Evolutionary conservation across 805 yeast genomes (phyloP).

Genomic region (Saturnispora serradocipensis): DNA sequence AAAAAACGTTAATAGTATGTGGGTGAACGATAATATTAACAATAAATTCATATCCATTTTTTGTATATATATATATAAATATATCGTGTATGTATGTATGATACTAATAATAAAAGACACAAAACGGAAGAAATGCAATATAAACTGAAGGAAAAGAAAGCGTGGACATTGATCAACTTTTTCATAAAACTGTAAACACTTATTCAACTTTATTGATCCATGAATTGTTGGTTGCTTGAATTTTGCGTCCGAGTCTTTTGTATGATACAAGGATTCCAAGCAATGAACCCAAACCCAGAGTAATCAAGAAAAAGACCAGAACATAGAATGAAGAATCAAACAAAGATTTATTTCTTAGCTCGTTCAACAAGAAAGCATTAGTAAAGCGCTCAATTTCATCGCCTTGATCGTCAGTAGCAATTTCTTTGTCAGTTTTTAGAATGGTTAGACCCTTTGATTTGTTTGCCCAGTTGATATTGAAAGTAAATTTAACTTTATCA

Average conservation of each 20-base stretch:
- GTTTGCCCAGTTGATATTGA: slow-evolving; percentile 49
- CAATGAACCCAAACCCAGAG: slow-evolving; percentile 9
- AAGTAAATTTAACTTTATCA: slow-evolving; percentile 44
- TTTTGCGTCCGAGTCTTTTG: slow-evolving; percentile 17
- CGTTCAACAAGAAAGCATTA: background rate
- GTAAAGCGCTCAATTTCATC: slow-evolving; percentile 6
- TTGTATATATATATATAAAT: background rate
- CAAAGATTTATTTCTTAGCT: slow-evolving; percentile 1
- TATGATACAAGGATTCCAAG: slow-evolving; percentile 22
- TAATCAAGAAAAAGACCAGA: slow-evolving; percentile 4
- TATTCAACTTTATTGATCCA: slow-evolving; percentile 21
- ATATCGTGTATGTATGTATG: background rate
- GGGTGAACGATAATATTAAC: background rate
- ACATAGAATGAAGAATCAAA: background rate
- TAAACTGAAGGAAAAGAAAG: background rate
- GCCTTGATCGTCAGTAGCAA: background rate
- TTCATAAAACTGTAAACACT: background rate
- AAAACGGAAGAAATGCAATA: background rate
- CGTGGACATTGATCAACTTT: background rate
- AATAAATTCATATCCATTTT: background rate
- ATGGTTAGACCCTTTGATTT: background rate
- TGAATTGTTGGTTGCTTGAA: slow-evolving; percentile 14
- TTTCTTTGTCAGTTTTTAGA: background rate
- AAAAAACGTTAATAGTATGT: background rate
- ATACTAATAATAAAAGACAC: background rate